Percentiles rank a stretch among this genome's conserved stretches.
These are phyloP conservation scores for Monosporozyma unispora DNA, from an alignment of 805 yeast species.

Conservation along the genomic window DNA sequence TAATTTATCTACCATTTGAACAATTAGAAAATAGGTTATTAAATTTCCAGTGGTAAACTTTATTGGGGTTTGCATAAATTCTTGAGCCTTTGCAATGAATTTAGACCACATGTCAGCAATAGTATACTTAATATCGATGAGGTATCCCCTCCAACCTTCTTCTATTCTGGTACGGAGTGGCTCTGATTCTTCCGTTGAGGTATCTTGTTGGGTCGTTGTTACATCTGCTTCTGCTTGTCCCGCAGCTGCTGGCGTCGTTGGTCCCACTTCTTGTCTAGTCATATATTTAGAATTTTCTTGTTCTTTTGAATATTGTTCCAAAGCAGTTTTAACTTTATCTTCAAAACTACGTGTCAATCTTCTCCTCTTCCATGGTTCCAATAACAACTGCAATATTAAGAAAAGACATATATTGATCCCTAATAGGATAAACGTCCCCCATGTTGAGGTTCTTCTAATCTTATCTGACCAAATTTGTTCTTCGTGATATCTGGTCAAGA, in stretches of 20 bases:
- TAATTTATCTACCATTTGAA: not conserved
- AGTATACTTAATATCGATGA: not conserved
- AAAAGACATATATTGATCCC: constrained; percentile 75
- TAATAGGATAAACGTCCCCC: constrained; percentile 93
- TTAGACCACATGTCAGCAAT: not conserved
- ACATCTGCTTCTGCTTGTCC: not conserved
- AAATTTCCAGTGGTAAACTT: not conserved
- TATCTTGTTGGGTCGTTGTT: not conserved
- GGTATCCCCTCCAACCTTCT: not conserved
- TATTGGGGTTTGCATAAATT: not conserved
- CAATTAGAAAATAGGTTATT: not conserved
- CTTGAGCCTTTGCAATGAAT: not conserved
- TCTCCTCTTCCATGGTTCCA: constrained; percentile 92
- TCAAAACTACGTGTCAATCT: constrained; percentile 79
- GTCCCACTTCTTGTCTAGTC: not conserved
- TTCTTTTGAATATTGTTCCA: constrained; percentile 30
- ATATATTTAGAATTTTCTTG: not conserved
- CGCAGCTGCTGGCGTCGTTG: not conserved
- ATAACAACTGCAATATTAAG: constrained; percentile 68
- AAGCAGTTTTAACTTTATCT: constrained; percentile 53
- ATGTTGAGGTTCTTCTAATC: constrained; percentile 85
- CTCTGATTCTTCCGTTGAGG: too few species aligned
- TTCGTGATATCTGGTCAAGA: constrained; percentile 84
- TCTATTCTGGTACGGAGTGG: not conserved
- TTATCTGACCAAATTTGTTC: constrained; percentile 98